Evolutionary conservation across 176 grass and related monocot genomes (phyloP), one percentile per base, ranked within the genome.

Genomic region (Avena insularis): DNA sequence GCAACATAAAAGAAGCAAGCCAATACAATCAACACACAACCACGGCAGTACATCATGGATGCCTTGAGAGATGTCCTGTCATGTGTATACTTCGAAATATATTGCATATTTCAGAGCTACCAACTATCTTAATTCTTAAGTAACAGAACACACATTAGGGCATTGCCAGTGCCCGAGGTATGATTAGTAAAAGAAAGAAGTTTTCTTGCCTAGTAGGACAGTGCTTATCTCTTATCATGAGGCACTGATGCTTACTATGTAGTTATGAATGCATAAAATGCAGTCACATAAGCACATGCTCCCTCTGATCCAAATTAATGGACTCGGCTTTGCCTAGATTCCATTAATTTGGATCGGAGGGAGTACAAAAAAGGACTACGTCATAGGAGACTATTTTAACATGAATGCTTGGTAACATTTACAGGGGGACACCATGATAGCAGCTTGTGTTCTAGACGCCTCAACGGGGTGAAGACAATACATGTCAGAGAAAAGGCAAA

Each of bases 181-280:
- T 76, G 21, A 53, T 31, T 53, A 17, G 47, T 17, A 76, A 27
- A 25, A 4, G 17, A 75, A 51, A 75, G 16, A 1, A 0, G 4
- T 50, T 75, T 27, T 75, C 3, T 31, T 53, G 47, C 72, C 46
- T 29, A 51, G 72, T 75, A 75, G 6, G 13, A 50, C 7, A 75
- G 72, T 75, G 21, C 14, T 14, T 51, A 75, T 49, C 47, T 51
- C 72, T 51, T 75, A 50, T 46, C 21, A 75, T 14, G 21, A 75
- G 46, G 21, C 45, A 75, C 7, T 14, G 46, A 9, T 75, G 71
- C 13, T 27, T 27, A 76, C 10, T 14, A 74, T 74, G n/a, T 51
- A 46, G n/a, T 75, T 75, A 75, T 29, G 48, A 21, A 75, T 25
- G 45, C 45, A 51, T 23, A 75, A 55, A 77, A 77, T 20, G 13